Evolutionary conservation across 2,329 filamentous ascomycete genomes (phyloP).

Genomic region (Alternaria angustiovoidea): DNA sequence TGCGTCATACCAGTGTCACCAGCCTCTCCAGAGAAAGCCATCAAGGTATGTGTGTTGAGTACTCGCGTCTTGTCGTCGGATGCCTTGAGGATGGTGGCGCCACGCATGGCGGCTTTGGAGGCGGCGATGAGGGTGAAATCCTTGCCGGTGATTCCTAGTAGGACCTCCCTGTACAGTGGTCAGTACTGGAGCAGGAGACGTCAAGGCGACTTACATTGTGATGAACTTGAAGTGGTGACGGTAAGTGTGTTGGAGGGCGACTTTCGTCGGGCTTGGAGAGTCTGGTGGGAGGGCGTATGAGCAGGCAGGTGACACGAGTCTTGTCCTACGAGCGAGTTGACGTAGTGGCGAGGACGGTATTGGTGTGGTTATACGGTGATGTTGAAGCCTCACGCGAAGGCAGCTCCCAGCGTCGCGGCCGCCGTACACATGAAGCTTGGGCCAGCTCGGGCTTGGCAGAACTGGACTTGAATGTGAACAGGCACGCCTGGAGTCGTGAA

Average conservation of each 20-base stretch:
- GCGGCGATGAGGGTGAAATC: constrained; percentile 98
- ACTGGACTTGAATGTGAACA: constrained; percentile 1
- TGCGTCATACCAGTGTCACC: constrained; percentile 82
- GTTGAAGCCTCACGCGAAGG: constrained; percentile 14
- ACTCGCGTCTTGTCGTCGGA: constrained; percentile 94
- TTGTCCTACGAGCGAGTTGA: neutral
- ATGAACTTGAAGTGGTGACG: constrained; percentile 22
- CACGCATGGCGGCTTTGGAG: constrained; percentile 98
- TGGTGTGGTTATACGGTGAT: neutral
- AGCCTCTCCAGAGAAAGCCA: constrained; percentile 95
- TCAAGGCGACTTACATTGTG: constrained; percentile 42
- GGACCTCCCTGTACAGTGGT: constrained; percentile 81
- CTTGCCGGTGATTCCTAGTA: constrained; percentile 97
- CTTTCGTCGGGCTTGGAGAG: neutral
- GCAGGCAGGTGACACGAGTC: neutral
- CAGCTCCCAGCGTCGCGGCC: constrained; percentile 28
- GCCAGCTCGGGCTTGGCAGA: constrained; percentile 13
- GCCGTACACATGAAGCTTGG: constrained; percentile 14
- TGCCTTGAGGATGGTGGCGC: constrained; percentile 93
- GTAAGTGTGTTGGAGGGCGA: constrained; percentile 11
- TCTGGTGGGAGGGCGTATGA: neutral
- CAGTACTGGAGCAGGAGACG: constrained; percentile 17
- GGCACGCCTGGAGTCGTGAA: neutral
- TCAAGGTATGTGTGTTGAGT: constrained; percentile 91
- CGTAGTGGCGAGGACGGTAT: neutral